Evolutionary conservation across 441 rosid genomes (phyloP).

Genomic region (Cnidoscolus chayamansa): DNA sequence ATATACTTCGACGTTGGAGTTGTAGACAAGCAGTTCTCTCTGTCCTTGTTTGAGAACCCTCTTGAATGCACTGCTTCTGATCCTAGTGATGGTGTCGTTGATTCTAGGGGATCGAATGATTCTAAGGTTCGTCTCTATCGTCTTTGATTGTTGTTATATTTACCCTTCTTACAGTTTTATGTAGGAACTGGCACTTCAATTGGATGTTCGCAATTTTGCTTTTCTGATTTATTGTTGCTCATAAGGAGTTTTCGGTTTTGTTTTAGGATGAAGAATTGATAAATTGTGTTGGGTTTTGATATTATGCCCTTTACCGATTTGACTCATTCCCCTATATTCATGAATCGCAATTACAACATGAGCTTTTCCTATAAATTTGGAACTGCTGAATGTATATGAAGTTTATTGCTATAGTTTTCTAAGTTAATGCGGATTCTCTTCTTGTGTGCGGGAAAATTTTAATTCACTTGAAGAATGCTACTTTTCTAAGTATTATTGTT

Average conservation of each 20-base stretch:
- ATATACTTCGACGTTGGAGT: constrained; percentile 93
- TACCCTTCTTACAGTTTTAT: not conserved
- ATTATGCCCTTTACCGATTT: not conserved
- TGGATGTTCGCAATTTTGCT: not conserved
- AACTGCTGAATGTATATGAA: not conserved
- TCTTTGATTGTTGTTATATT: not conserved
- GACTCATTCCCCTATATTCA: not conserved
- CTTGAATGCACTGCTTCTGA: constrained; percentile 47
- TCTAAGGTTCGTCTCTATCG: constrained; percentile 32
- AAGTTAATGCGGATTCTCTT: not conserved
- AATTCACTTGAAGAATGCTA: not conserved
- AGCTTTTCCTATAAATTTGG: not conserved
- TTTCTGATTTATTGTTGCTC: not conserved
- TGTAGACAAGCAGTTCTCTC: constrained; percentile 67
- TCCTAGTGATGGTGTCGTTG: not conserved
- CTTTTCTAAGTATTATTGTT: not conserved
- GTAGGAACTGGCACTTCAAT: not conserved
- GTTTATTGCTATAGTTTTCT: not conserved
- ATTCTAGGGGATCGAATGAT: constrained; percentile 1
- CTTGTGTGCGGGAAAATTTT: not conserved
- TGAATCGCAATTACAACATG: not conserved
- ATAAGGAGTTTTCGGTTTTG: not conserved
- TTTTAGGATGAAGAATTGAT: not conserved
- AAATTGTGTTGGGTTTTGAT: not conserved
- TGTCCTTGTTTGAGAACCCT: constrained; percentile 81